phyloP scores from a whole-genome alignment of 176 grass and related monocot species.

The Aegilops umbellulata region DNA sequence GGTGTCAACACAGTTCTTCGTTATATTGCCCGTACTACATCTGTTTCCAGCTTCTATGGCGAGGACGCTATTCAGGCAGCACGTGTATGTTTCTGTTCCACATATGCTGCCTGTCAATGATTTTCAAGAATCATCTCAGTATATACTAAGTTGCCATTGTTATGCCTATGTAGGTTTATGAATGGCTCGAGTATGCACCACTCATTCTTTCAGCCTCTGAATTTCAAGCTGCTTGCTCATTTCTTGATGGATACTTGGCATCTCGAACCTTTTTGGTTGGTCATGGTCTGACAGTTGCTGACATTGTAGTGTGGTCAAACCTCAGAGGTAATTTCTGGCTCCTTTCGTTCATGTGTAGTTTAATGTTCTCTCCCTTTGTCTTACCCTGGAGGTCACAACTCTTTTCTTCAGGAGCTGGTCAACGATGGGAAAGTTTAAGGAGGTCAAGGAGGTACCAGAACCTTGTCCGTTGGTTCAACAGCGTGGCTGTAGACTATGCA shows the following conservation, averaged over 20 bases:
- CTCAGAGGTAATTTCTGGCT: conserved; percentile 56
- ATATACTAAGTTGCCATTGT: conserved; percentile 24
- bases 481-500: conserved; percentile 39
- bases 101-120: not conserved
- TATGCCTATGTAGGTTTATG: conserved; percentile 56
- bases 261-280: conserved; percentile 70
- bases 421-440: conserved; percentile 90
- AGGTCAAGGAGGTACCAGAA: conserved; percentile 86
- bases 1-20: conserved; percentile 63
- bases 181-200: conserved; percentile 72
- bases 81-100: conserved; percentile 45
- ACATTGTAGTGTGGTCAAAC: conserved; percentile 69
- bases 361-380: not conserved
- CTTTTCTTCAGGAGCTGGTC: conserved; percentile 58
- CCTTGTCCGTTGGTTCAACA: conserved; percentile 75
- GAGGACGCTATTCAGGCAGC: conserved; percentile 53
- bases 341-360: not conserved
- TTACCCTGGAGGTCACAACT: conserved; percentile 21
- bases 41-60: conserved; percentile 55
- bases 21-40: conserved; percentile 49
- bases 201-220: conserved; percentile 62
- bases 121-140: not conserved
- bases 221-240: conserved; percentile 64
- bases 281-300: conserved; percentile 61
- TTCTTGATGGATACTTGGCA: conserved; percentile 57